These are phyloP conservation scores for Talaromyces nanjingensis DNA, from an alignment of 495 filamentous ascomycete species.

Conservation along the genomic window DNA sequence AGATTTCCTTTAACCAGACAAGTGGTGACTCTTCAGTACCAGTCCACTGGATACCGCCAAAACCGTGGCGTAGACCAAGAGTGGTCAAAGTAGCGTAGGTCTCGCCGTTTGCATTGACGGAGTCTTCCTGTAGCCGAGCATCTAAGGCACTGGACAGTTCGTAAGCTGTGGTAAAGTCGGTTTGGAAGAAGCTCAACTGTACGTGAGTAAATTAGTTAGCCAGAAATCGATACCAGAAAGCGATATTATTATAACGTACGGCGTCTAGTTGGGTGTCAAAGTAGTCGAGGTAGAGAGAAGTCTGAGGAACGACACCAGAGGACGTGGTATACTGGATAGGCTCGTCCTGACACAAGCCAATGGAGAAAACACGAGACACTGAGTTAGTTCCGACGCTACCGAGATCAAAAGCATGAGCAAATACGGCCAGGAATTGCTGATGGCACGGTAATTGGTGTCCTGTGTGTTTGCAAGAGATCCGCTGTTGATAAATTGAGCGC, in stretches of 20 bases:
- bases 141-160: constrained; percentile 13
- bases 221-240: not conserved
- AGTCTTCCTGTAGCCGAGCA: constrained; percentile 8
- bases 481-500: constrained; percentile 34
- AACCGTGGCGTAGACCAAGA: constrained; percentile 41
- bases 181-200: constrained; percentile 13
- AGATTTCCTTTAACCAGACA: constrained; percentile 48
- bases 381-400: constrained; percentile 32
- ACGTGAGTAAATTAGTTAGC: not conserved
- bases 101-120: constrained; percentile 20
- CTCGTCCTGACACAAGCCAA: constrained; percentile 45
- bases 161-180: constrained; percentile 19
- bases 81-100: constrained; percentile 45
- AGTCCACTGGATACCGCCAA: constrained; percentile 40
- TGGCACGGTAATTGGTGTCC: constrained; percentile 46
- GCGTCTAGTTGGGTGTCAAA: constrained; percentile 40
- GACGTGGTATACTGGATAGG: constrained; percentile 46
- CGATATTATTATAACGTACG: constrained; percentile 14
- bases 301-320: constrained; percentile 24
- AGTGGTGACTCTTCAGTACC: constrained; percentile 37
- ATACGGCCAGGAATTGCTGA: constrained; percentile 47
- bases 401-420: constrained; percentile 46
- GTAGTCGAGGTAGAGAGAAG: constrained; percentile 49
- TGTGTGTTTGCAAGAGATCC: constrained; percentile 38
- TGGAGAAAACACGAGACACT: constrained; percentile 39